Evolutionary conservation across 2,329 filamentous ascomycete species (phyloP), one percentile per base, ranked within the genome.

Genomic region (Diaporthe caulivora): DNA sequence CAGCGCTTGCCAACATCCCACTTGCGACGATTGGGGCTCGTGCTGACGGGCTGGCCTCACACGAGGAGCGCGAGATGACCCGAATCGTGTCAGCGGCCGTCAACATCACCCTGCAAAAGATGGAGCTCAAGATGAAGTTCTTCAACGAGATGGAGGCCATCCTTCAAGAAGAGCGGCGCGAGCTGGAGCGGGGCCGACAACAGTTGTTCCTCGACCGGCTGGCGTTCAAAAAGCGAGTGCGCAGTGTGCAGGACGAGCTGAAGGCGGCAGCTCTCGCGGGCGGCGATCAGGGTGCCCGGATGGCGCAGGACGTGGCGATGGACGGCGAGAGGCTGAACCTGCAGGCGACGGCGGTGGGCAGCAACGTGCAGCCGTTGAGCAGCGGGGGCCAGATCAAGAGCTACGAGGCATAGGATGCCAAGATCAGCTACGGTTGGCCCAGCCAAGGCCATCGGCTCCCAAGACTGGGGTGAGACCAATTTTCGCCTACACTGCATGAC

Each of bases 51-150:
- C 91, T 99, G 44, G 95, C 96, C 37, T 98, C 96, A 3, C 95
- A 98, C 78, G 96, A 98, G 83, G 97, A 99, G 83, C 94, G 97
- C 73, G 95, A 98, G 83, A 97, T 98, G 91, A 97, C 95, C 26
- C 93, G 95, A 21, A 91, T 98, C 60, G 94, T 99, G 13, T 96
- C 95, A 2, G 93, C 95, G 8, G 95, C 95, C 0, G 94, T 98
- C 69, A 99, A 99, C 81, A 89, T 97, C 17, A 96, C 94, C n/a
- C 87, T 98, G 44, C 93, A 98, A 81, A 99, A 99, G 84, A 92
- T 98, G 75, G 95, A 98, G 84, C 87, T 98, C 78, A 99, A 99
- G 85, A 89, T 99, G 74, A 92, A 95, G 80, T 97, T 98, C 82
- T 99, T 99, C 84, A 93, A 94, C 79, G 97, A 99, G 82, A 95